These are phyloP conservation scores for Anisodus acutangulus DNA, from an alignment of 257 asterid genomes.

Conservation along the genomic window DNA sequence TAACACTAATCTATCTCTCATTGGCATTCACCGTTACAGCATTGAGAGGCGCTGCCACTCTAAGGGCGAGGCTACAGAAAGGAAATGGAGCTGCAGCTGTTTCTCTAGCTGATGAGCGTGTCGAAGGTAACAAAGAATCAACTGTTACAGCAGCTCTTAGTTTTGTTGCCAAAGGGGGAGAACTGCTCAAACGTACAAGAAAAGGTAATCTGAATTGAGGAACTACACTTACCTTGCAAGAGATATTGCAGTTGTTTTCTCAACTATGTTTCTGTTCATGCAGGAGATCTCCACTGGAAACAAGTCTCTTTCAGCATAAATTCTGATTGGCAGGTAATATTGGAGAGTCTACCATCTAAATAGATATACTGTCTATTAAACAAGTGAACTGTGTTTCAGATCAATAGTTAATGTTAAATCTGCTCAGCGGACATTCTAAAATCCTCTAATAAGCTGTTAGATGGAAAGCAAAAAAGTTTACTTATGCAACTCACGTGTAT, in stretches of 20 bases:
- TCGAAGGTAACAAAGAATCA: conserved; percentile 54
- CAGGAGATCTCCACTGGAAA: conserved; percentile 95
- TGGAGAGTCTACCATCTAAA: background rate
- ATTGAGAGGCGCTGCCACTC: conserved; percentile 77
- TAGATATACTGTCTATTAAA: conserved; percentile 18
- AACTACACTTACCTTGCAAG: conserved; percentile 24
- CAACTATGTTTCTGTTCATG: conserved; percentile 35
- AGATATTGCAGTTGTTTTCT: conserved; percentile 1
- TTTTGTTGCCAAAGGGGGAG: conserved; percentile 70
- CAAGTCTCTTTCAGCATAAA: conserved; percentile 73
- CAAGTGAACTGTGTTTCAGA: background rate
- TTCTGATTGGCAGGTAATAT: conserved; percentile 63
- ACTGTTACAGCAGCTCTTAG: conserved; percentile 49
- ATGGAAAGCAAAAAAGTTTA: background rate
- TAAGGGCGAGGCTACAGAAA: conserved; percentile 64
- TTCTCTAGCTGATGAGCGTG: conserved; percentile 53
- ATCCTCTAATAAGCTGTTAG: background rate
- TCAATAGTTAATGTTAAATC: background rate
- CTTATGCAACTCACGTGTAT: conserved; percentile 6
- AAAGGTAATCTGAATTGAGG: conserved; percentile 53
- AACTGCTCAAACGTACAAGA: conserved; percentile 83
- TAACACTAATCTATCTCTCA: background rate
- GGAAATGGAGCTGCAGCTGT: conserved; percentile 55
- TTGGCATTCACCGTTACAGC: conserved; percentile 50
- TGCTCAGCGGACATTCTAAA: background rate